Evolutionary conservation across 2,329 filamentous ascomycete genomes (phyloP).

Genomic region (Xylaria sp.): DNA sequence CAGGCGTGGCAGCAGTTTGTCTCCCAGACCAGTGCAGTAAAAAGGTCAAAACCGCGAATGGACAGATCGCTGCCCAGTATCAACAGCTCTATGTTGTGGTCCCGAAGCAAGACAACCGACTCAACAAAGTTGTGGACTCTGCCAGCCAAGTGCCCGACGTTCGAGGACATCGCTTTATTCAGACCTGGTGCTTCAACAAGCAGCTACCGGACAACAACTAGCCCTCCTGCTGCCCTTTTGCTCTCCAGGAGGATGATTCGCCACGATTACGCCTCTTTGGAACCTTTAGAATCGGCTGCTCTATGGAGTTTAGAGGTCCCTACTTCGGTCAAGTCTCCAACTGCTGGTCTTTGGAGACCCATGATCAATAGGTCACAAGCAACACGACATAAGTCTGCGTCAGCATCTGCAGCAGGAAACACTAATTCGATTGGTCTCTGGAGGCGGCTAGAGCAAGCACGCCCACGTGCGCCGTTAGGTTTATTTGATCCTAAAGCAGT

Average conservation of each 20-base stretch:
- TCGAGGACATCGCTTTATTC: slow-evolving; percentile 13
- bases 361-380: neutral
- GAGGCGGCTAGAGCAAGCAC: slow-evolving; percentile 29
- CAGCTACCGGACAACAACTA: slow-evolving; percentile 21
- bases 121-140: slow-evolving; percentile 16
- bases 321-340: neutral
- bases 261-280: neutral
- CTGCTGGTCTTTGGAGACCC: slow-evolving; percentile 13
- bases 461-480: slow-evolving; percentile 34
- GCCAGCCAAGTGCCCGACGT: neutral
- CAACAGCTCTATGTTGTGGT: slow-evolving; percentile 26
- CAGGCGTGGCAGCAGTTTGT: slow-evolving; percentile 23
- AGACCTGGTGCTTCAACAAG: neutral
- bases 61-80: slow-evolving; percentile 12
- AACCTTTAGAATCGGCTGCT: slow-evolving; percentile 13
- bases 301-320: slow-evolving; percentile 15
- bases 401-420: neutral
- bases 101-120: neutral
- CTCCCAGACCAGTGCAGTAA: slow-evolving; percentile 2
- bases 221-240: slow-evolving; percentile 19
- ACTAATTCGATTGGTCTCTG: slow-evolving; percentile 31
- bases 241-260: slow-evolving; percentile 4
- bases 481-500: slow-evolving; percentile 37
- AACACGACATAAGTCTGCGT: neutral
- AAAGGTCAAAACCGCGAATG: slow-evolving; percentile 13